Conservation (phyloP, 768 basidiomycete species). For the Lactarius psammicola region DNA sequence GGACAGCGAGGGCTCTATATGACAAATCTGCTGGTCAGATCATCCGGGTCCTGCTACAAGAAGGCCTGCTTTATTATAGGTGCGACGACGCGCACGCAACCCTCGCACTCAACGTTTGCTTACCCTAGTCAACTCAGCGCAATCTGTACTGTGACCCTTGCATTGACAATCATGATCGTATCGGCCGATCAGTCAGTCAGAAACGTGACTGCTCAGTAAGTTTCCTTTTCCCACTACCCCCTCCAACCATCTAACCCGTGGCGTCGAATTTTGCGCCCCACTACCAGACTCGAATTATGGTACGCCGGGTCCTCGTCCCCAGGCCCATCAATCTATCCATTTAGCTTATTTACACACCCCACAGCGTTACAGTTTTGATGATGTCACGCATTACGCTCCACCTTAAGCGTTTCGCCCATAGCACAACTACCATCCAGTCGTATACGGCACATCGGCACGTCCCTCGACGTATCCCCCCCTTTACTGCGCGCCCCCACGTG, state of each 20-base stretch:
- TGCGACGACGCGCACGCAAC: not conserved
- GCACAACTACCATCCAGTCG: constrained; percentile 29
- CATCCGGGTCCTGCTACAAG: constrained; percentile 16
- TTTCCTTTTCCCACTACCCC: not conserved
- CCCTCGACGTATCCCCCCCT: not conserved
- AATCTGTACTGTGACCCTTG: constrained; percentile 41
- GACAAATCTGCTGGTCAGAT: constrained; percentile 2
- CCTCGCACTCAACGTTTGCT: not conserved
- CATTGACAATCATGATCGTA: constrained; percentile 41
- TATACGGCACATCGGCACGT: not conserved
- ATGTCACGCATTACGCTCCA: constrained; percentile 68
- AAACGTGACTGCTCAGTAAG: constrained; percentile 40
- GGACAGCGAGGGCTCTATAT: constrained; percentile 29
- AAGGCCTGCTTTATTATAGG: constrained; percentile 24
- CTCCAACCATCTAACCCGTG: not conserved
- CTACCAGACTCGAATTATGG: constrained; percentile 15
- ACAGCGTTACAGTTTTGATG: constrained; percentile 50
- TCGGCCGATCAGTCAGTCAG: constrained; percentile 34
- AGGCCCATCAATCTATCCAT: not conserved
- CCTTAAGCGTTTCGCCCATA: constrained; percentile 36
- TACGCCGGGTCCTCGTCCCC: not conserved
- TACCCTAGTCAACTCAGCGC: constrained; percentile 31
- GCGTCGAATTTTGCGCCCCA: not conserved
- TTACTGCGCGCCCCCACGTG: not conserved
- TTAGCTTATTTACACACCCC: not conserved